phyloP scores from a whole-genome alignment of 75 land plant genomes.

The Pinus albicaulis region DNA sequence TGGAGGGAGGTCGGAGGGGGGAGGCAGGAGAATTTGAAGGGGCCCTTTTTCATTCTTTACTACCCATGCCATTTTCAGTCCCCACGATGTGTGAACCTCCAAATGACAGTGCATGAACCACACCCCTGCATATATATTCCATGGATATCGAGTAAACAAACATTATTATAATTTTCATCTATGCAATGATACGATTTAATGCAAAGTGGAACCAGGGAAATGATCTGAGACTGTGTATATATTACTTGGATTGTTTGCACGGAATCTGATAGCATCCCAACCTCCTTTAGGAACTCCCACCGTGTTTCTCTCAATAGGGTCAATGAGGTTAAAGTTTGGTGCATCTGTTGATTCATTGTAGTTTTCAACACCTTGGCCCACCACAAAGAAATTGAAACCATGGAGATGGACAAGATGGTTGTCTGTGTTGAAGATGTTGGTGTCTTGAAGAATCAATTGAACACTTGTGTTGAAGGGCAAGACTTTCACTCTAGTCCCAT shows the following conservation, averaged over 20 bases:
- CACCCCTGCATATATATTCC: slow-evolving; percentile 29
- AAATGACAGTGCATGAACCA: slow-evolving; percentile 65
- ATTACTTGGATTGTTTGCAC: slow-evolving; percentile 46
- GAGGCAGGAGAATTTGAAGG: slow-evolving; percentile 43
- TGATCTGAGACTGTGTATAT: no score
- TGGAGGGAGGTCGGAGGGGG: slow-evolving; percentile 55
- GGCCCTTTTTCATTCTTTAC: slow-evolving; percentile 41
- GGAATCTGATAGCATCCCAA: slow-evolving; percentile 40
- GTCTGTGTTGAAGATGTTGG: slow-evolving; percentile 11
- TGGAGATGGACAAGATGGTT: slow-evolving; percentile 42
- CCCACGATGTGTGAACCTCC: slow-evolving; percentile 57
- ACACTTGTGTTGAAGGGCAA: slow-evolving; percentile 23
- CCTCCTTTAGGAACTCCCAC: slow-evolving; percentile 26
- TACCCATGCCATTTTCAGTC: slow-evolving; percentile 58
- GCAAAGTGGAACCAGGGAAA: no score
- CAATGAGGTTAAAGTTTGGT: slow-evolving; percentile 21
- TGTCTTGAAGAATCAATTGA: slow-evolving; percentile 25
- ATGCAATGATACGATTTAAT: no score
- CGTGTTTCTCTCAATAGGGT: slow-evolving; percentile 33
- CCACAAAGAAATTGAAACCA: slow-evolving; percentile 34
- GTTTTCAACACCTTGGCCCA: slow-evolving; percentile 28
- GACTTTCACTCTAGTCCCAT: slow-evolving; percentile 20
- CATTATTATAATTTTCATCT: no score
- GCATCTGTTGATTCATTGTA: slow-evolving; percentile 13
- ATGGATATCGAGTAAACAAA: no score